Evolutionary conservation across 768 basidiomycete genomes (phyloP).

Genomic region (Crepidotus variabilis): DNA sequence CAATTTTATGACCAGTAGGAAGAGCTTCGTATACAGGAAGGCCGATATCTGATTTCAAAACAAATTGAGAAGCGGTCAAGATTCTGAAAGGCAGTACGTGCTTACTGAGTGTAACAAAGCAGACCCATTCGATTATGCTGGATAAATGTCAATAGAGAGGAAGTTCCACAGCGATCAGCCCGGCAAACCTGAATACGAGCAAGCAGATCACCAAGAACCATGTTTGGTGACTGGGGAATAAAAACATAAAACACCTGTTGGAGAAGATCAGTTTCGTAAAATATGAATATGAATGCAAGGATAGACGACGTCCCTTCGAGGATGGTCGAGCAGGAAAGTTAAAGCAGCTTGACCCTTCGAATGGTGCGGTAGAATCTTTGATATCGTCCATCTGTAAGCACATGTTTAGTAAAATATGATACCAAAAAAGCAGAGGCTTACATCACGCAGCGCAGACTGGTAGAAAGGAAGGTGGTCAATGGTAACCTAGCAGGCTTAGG

Average conservation of each 20-base stretch:
- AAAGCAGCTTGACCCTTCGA: slow-evolving; percentile 52
- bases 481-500: too few relatives aligned
- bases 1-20: slow-evolving; percentile 31
- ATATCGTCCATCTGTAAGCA: slow-evolving; percentile 52
- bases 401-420: background rate
- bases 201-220: slow-evolving; percentile 65
- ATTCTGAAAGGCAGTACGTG: slow-evolving; percentile 7
- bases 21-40: slow-evolving; percentile 34
- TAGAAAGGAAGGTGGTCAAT: background rate
- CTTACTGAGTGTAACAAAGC: slow-evolving; percentile 61
- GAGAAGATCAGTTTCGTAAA: background rate
- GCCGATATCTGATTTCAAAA: slow-evolving; percentile 32
- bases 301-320: slow-evolving; percentile 48
- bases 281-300: background rate
- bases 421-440: slow-evolving; percentile 24
- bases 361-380: slow-evolving; percentile 40
- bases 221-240: slow-evolving; percentile 74
- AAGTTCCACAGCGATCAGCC: background rate
- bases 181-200: slow-evolving; percentile 56
- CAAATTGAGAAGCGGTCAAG: background rate
- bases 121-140: slow-evolving; percentile 63
- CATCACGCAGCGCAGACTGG: slow-evolving; percentile 62
- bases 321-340: slow-evolving; percentile 75
- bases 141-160: background rate
- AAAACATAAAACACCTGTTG: slow-evolving; percentile 58